Evolutionary conservation across 1,139 yeast species (phyloP).

Genomic region (Geotrichum citri-aurantii): DNA sequence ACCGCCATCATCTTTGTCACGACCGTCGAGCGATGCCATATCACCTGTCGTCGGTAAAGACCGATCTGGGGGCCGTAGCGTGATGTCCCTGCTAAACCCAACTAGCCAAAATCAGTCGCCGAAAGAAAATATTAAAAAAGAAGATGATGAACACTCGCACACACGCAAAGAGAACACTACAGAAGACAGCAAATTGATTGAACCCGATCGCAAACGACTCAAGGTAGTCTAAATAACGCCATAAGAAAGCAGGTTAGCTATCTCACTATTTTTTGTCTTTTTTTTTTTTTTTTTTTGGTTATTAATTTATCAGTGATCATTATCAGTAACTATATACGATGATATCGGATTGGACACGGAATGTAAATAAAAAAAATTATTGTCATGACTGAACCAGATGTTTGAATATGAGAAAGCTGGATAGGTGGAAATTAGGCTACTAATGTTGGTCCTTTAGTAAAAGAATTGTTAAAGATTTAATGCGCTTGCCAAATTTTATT

Average conservation of each 20-base stretch:
- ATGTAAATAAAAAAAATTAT: conserved; percentile 1
- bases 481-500: neutral
- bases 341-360: conserved; percentile 1
- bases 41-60: neutral
- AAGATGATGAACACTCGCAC: neutral
- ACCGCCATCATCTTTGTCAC: neutral
- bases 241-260: neutral
- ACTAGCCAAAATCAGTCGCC: neutral
- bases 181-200: neutral
- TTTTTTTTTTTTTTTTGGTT: neutral
- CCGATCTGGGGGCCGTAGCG: conserved; percentile 12
- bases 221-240: conserved; percentile 5
- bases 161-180: neutral
- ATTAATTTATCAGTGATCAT: conserved; percentile 3
- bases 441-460: neutral
- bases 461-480: neutral
- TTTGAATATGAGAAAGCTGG: conserved; percentile 4
- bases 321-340: conserved; percentile 10
- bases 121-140: neutral
- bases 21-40: neutral
- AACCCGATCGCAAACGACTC: conserved; percentile 13
- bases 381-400: conserved; percentile 2
- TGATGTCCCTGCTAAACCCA: conserved; percentile 11
- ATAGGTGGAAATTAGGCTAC: neutral
- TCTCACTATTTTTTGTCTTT: neutral